Evolutionary conservation across 352 stramenopile genomes (phyloP).

Genomic region (Halophytophthora batemanensis): DNA sequence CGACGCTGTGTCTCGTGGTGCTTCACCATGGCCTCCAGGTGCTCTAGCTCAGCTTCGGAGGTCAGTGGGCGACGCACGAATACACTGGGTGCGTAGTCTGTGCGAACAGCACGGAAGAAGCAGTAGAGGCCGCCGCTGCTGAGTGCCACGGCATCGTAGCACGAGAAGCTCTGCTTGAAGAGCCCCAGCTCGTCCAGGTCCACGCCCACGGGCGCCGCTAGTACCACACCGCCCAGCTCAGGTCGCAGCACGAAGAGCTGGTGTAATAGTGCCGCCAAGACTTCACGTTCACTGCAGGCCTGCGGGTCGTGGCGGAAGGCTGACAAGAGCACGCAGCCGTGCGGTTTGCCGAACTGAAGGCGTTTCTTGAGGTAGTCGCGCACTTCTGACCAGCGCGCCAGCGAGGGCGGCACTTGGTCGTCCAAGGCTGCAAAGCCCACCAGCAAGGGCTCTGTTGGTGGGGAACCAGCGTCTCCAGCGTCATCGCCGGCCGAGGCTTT

Average conservation of each 20-base stretch:
- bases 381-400: slow-evolving; percentile 54
- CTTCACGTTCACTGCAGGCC: slow-evolving; percentile 23
- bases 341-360: slow-evolving; percentile 40
- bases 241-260: slow-evolving; percentile 36
- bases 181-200: slow-evolving; percentile 54
- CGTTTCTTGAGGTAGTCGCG: slow-evolving; percentile 66
- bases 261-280: slow-evolving; percentile 28
- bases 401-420: slow-evolving; percentile 38
- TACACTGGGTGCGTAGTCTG: slow-evolving; percentile 43
- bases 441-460: slow-evolving; percentile 6
- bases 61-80: slow-evolving; percentile 23
- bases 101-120: slow-evolving; percentile 55
- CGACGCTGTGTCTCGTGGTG: slow-evolving; percentile 22
- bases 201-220: slow-evolving; percentile 45
- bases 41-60: slow-evolving; percentile 19
- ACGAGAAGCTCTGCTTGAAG: slow-evolving; percentile 61
- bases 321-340: slow-evolving; percentile 54
- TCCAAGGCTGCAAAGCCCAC: slow-evolving; percentile 67
- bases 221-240: slow-evolving; percentile 46
- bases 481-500: neutral
- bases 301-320: slow-evolving; percentile 38
- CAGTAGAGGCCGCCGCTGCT: slow-evolving; percentile 40
- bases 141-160: slow-evolving; percentile 44
- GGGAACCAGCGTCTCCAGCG: slow-evolving; percentile 6
- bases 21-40: slow-evolving; percentile 27